phyloP scores from a whole-genome alignment of 495 filamentous ascomycete species.

The Chaetomium tenue region DNA sequence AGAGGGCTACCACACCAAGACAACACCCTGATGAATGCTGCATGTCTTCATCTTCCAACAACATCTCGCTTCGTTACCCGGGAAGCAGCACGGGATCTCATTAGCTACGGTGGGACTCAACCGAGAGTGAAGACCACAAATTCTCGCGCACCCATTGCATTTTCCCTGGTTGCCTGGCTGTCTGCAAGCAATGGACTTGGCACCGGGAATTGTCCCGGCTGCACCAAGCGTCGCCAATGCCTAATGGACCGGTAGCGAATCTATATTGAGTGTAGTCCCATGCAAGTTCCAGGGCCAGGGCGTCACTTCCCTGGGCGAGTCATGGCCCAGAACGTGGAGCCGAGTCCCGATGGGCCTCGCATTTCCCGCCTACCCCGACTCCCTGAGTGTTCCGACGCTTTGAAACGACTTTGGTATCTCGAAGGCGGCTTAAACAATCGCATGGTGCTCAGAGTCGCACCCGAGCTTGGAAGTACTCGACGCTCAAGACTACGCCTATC shows the following conservation, averaged over 20 bases:
- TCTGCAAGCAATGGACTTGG: no score
- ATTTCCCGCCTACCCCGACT: not conserved
- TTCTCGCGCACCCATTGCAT: no score
- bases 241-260: not conserved
- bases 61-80: no score
- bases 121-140: no score
- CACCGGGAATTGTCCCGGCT: no score
- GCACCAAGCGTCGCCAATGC: no score
- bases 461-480: not conserved
- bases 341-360: constrained; percentile 1
- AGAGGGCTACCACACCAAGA: no score
- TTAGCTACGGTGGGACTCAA: no score
- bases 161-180: no score
- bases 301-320: not conserved
- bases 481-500: not conserved
- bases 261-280: not conserved
- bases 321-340: constrained; percentile 3
- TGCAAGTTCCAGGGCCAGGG: not conserved
- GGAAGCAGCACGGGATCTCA: no score
- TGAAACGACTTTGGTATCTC: not conserved
- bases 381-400: not conserved
- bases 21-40: no score
- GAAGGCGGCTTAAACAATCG: not conserved
- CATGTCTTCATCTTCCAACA: no score
- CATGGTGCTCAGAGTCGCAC: not conserved